Percentiles rank a stretch among this genome's conserved stretches.
These are phyloP conservation scores for Ambrosia artemisiifolia DNA, from an alignment of 129 eudicot species.

Conservation along the genomic window DNA sequence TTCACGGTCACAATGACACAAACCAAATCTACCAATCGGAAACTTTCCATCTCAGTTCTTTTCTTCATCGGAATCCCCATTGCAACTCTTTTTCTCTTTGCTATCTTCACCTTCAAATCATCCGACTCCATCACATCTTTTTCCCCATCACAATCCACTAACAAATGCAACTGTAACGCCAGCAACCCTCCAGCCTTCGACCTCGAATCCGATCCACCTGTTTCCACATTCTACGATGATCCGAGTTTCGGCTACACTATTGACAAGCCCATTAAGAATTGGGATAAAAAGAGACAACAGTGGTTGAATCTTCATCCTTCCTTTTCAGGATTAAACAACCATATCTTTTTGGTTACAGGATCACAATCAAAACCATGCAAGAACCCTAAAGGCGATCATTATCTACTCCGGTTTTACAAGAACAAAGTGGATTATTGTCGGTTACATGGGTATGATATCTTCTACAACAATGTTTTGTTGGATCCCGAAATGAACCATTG, in stretches of 20 bases:
- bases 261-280: constrained; percentile 19
- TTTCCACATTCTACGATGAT: constrained; percentile 36
- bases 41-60: background rate
- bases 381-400: constrained; percentile 34
- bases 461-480: constrained; percentile 35
- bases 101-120: background rate
- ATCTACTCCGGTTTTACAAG: constrained; percentile 20
- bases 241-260: constrained; percentile 26
- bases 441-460: constrained; percentile 39
- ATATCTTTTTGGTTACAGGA: constrained; percentile 28
- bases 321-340: constrained; percentile 2
- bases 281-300: constrained; percentile 26
- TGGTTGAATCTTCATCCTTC: constrained; percentile 33
- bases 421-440: constrained; percentile 42
- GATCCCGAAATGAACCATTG: constrained; percentile 29
- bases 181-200: constrained; percentile 18
- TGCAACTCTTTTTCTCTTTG: background rate
- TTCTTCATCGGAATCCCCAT: background rate
- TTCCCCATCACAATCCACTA: too few relatives aligned
- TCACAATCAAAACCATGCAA: constrained; percentile 32
- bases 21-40: background rate
- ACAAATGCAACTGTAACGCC: constrained; percentile 7
- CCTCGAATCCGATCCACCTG: constrained; percentile 24
- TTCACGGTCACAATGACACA: background rate
- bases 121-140: background rate